phyloP scores from a whole-genome alignment of 164 flowering plant species.

The Macadamia tetraphylla region DNA sequence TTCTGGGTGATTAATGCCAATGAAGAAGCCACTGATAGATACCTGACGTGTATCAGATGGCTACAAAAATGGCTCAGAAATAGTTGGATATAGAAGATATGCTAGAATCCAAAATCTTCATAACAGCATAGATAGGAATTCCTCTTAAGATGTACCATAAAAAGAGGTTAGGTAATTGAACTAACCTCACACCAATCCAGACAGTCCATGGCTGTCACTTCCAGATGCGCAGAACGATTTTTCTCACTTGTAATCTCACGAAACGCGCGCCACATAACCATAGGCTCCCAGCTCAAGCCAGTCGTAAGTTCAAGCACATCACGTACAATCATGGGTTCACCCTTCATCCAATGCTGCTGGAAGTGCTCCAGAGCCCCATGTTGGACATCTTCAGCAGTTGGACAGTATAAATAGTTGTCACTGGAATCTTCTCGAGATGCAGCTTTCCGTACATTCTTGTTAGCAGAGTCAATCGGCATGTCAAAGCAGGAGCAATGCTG shows the following conservation, averaged over 20 bases:
- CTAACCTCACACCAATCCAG: slow-evolving; percentile 18
- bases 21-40: no score
- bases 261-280: slow-evolving; percentile 21
- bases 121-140: no score
- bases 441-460: slow-evolving; percentile 4
- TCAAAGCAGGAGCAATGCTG: background rate
- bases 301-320: slow-evolving; percentile 13
- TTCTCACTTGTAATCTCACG: slow-evolving; percentile 1
- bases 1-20: no score
- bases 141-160: no score
- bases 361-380: slow-evolving; percentile 11
- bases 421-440: slow-evolving; percentile 7
- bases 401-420: slow-evolving; percentile 18
- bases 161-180: no score
- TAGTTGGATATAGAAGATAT: no score
- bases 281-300: slow-evolving; percentile 22
- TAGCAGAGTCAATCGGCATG: background rate
- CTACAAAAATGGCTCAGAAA: no score
- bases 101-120: no score
- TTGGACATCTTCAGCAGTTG: slow-evolving; percentile 1
- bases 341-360: slow-evolving; percentile 17
- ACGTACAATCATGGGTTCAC: slow-evolving; percentile 17
- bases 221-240: background rate
- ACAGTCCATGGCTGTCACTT: slow-evolving; percentile 7
- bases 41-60: no score